Conservation (phyloP, 148 eudicot genomes). For the Arctostaphylos glauca region DNA sequence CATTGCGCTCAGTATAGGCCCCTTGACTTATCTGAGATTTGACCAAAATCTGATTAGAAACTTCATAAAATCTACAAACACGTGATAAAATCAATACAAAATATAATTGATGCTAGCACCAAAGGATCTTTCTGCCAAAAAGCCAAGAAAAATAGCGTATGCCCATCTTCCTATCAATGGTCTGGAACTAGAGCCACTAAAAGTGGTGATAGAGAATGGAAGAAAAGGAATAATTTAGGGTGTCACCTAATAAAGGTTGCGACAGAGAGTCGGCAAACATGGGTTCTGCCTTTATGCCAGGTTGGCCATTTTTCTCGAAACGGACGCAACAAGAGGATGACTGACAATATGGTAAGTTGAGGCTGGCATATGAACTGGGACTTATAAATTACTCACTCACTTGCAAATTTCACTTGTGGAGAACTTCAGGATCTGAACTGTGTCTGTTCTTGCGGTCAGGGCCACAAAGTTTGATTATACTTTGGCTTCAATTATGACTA, state of each 20-base stretch:
- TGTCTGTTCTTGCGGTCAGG: neutral
- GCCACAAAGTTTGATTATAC: neutral
- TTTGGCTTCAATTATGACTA: neutral
- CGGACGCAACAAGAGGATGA: neutral
- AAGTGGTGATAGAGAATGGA: neutral
- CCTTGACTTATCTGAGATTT: conserved; percentile 45
- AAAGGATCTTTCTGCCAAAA: neutral
- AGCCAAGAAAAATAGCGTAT: neutral
- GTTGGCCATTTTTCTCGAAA: neutral
- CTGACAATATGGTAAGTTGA: neutral
- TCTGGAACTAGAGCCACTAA: neutral
- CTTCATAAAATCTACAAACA: neutral
- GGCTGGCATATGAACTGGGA: no score
- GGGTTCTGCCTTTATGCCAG: neutral
- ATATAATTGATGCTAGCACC: neutral
- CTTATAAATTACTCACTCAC: no score
- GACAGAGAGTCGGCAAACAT: neutral
- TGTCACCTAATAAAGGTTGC: neutral
- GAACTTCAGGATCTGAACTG: neutral
- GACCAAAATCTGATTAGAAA: conserved; percentile 13
- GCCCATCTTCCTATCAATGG: neutral
- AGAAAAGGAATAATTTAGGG: neutral
- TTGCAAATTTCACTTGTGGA: neutral
- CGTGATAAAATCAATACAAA: neutral
- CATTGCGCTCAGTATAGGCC: conserved; percentile 20